Evolutionary conservation across 2,329 filamentous ascomycete genomes (phyloP).

Genomic region (Dothistroma septosporum): DNA sequence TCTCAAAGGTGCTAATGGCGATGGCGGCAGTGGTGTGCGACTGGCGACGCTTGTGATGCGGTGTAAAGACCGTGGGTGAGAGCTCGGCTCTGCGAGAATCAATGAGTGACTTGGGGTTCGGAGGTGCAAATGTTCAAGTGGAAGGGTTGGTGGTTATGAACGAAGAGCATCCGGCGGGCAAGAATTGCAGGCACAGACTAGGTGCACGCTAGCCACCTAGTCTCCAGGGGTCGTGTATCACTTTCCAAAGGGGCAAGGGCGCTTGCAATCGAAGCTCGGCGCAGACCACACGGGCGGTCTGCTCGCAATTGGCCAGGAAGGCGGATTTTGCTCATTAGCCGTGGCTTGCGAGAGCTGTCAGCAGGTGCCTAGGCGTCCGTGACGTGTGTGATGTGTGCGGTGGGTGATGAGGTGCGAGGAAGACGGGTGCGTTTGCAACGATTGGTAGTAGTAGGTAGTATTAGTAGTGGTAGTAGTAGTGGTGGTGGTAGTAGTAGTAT

Average conservation of each 20-base stretch:
- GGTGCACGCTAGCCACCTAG: not conserved
- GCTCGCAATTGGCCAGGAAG: not conserved
- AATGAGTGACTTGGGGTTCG: constrained; percentile 6
- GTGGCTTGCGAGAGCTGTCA: not conserved
- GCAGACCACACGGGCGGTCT: not conserved
- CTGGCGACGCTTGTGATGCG: constrained; percentile 10
- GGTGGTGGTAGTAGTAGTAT: too few relatives aligned
- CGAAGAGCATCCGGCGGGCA: not conserved
- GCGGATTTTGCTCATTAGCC: not conserved
- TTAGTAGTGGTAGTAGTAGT: too few relatives aligned
- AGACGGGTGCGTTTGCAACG: not conserved
- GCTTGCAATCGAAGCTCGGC: not conserved
- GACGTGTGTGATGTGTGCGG: not conserved
- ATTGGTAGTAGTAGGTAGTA: too few relatives aligned
- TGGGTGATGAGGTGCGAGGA: not conserved
- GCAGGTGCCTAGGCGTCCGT: too few relatives aligned
- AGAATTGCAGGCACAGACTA: not conserved
- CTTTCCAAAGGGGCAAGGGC: not conserved
- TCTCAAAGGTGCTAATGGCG: constrained; percentile 9
- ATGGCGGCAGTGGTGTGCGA: constrained; percentile 8
- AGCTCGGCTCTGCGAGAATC: constrained; percentile 8
- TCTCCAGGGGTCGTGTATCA: not conserved
- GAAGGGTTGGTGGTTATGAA: constrained; percentile 1
- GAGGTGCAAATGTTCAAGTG: not conserved
- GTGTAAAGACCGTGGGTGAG: constrained; percentile 9